These are phyloP conservation scores for Gossypium stocksii DNA, from an alignment of 345 rosid species.

Conservation along the genomic window DNA sequence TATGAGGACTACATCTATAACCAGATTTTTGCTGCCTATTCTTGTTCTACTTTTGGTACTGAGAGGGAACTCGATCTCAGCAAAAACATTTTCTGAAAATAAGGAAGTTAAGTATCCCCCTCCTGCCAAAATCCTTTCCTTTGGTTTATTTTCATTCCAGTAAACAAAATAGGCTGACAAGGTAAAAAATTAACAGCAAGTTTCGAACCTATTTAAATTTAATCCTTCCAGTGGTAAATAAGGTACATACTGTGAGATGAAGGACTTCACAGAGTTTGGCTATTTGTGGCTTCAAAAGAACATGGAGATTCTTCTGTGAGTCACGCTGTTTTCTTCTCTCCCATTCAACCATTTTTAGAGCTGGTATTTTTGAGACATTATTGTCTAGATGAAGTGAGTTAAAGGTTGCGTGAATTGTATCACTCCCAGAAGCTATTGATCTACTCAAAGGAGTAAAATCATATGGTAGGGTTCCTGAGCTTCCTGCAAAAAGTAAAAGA, in stretches of 20 bases:
- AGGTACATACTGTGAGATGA: conserved; percentile 51
- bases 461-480: conserved; percentile 24
- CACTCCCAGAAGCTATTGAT: conserved; percentile 18
- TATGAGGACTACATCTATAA: background rate
- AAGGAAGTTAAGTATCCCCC: background rate
- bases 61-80: background rate
- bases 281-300: conserved; percentile 52
- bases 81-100: background rate
- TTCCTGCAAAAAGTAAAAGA: conserved; percentile 41
- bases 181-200: background rate
- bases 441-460: conserved; percentile 23
- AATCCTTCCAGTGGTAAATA: conserved; percentile 19
- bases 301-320: conserved; percentile 59
- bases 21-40: background rate
- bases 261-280: conserved; percentile 62
- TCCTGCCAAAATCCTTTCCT: background rate
- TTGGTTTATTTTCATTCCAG: conserved; percentile 1
- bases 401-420: conserved; percentile 16
- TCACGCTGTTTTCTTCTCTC: conserved; percentile 35
- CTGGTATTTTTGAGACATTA: conserved; percentile 30
- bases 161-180: background rate
- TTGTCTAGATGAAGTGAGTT: conserved; percentile 18
- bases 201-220: background rate
- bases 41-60: background rate
- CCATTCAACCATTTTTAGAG: conserved; percentile 28